Percentiles rank a stretch among this genome's conserved stretches.
phyloP scores from a whole-genome alignment of 129 eudicot genomes.

The Helianthus tuberosus region DNA sequence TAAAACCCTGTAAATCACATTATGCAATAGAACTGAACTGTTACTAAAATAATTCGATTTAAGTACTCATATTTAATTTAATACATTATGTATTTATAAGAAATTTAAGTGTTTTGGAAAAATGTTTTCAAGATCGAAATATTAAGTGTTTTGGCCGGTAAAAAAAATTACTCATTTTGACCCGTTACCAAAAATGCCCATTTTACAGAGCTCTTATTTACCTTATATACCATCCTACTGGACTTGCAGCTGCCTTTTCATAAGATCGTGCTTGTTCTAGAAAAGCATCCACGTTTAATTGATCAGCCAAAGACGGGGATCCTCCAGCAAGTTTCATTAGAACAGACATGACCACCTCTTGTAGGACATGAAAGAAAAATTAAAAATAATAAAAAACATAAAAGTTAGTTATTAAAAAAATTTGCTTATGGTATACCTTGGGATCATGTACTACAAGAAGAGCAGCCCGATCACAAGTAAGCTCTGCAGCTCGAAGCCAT shows the following conservation, averaged over 20 bases:
- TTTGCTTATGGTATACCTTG: conserved; percentile 55
- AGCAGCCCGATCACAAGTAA: conserved; percentile 98
- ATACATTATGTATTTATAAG: background rate
- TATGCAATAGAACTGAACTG: background rate
- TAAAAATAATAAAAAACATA: background rate
- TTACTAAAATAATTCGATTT: background rate
- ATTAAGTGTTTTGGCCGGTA: background rate
- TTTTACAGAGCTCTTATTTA: conserved; percentile 23
- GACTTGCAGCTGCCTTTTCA: conserved; percentile 93
- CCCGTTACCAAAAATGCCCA: background rate
- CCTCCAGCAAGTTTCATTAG: conserved; percentile 99
- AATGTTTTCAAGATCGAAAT: background rate
- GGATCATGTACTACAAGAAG: conserved; percentile 98
- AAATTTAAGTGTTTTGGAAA: background rate
- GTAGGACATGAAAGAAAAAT: conserved; percentile 46
- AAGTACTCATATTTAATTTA: background rate
- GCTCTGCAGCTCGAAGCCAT: conserved; percentile 98
- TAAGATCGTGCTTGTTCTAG: conserved; percentile 99
- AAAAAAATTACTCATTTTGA: background rate
- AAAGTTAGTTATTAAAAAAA: background rate
- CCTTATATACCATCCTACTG: conserved; percentile 96
- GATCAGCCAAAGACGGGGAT: conserved; percentile 96
- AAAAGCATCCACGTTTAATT: conserved; percentile 93
- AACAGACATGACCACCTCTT: conserved; percentile 98
- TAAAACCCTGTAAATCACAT: background rate